A percentile compares a stretch with the other conserved stretches of the same genome.
These are phyloP conservation scores for Phlyctochytrium planicorne DNA, from an alignment of 192 early-diverging fungal genomes.

Conservation along the genomic window DNA sequence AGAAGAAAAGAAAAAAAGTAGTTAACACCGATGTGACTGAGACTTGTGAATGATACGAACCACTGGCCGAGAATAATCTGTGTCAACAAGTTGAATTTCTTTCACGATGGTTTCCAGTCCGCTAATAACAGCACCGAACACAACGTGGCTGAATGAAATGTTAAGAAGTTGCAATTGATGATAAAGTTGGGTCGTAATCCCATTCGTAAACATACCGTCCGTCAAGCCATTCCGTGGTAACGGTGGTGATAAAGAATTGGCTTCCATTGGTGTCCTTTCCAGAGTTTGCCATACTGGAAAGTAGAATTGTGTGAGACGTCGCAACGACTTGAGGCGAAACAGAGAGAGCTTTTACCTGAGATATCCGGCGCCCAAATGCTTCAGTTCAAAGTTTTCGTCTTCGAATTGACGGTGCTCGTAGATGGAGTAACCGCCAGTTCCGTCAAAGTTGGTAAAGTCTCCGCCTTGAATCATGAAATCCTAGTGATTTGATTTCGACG, in stretches of 20 bases:
- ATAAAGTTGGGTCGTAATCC: not conserved
- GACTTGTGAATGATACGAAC: too few relatives aligned
- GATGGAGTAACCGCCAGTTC: conserved; percentile 44
- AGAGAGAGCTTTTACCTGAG: conserved; percentile 15
- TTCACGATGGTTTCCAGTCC: conserved; percentile 61
- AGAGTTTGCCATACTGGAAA: conserved; percentile 63
- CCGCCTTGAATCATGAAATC: conserved; percentile 83
- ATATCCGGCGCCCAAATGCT: conserved; percentile 37
- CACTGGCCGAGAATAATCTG: not conserved
- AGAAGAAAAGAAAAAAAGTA: not conserved
- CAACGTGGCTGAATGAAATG: conserved; percentile 50
- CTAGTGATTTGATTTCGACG: conserved; percentile 41
- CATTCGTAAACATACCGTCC: conserved; percentile 32
- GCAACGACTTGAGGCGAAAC: conserved; percentile 4
- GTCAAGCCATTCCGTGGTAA: conserved; percentile 31
- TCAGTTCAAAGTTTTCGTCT: conserved; percentile 52
- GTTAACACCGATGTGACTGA: too few relatives aligned
- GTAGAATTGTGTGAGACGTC: not conserved
- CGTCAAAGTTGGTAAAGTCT: conserved; percentile 61
- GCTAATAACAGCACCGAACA: conserved; percentile 62
- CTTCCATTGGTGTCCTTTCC: conserved; percentile 66
- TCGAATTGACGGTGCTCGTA: conserved; percentile 58
- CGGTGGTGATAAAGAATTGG: conserved; percentile 52
- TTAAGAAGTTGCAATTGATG: not conserved
- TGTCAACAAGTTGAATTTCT: conserved; percentile 26